Evolutionary conservation across 129 eudicot species (phyloP), one percentile per base, ranked within the genome.

Genomic region (Helichrysum umbraculigerum): DNA sequence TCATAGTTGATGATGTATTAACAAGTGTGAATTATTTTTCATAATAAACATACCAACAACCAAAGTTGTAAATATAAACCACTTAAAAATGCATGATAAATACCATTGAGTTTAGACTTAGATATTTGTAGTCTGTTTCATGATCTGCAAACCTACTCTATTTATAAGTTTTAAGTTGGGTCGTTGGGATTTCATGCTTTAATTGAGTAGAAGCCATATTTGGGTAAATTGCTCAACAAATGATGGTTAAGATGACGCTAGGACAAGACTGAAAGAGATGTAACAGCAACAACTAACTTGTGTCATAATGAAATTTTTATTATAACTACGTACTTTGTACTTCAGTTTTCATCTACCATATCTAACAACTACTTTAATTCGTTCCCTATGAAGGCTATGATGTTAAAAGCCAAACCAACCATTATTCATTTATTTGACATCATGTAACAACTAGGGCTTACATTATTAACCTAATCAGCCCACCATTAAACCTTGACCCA

Each of bases 251-350:
- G 10, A 59, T 58, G 51, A 59, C 5, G 65, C 9, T 25, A n/a
- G 28, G 61, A 56, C 61, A 20, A 30, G 21, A 63, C 41, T 29
- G 41, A 30, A 29, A 63, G 30, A 22, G 68, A 63, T 63, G 41
- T 30, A 32, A 63, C 68, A 63, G 3, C 68, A 62, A 25, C 68
- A 63, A 63, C 68, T 63, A n/a, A n/a, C n/a, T n/a, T 63, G 34
- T 28, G 37, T 30, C 6, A 63, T 63, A 17, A 63, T 63, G 19
- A 29, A 63, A 9, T 63, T 63, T 10, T n/a, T n/a, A n/a, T n/a
- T n/a, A 62, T 62, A 62, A 62, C 68, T 28, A 10, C 19, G 29
- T 29, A 42, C 51, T 42, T n/a, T 63, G 41, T 16, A 63, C 68
- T 32, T 11, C 16, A 63, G 15, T 30, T 63, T 25, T 63, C 68